Conservation (phyloP, 805 yeast genomes). For the Sugiyamaella valdiviana region DNA sequence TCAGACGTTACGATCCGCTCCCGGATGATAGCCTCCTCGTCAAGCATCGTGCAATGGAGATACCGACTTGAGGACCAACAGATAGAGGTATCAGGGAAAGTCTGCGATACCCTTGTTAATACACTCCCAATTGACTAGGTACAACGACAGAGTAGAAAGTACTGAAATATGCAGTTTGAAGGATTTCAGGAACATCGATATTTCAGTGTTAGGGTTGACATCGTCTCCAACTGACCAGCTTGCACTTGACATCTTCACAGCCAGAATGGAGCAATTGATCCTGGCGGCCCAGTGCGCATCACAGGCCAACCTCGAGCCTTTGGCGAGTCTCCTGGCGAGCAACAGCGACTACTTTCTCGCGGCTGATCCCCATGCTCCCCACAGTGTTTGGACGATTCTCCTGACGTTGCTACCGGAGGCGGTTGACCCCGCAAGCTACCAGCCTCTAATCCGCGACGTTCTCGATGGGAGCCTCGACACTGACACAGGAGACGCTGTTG, state of each 20-base stretch:
- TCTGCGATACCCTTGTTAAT: too few species aligned
- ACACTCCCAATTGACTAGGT: too few species aligned
- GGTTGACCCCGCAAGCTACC: constrained; percentile 18
- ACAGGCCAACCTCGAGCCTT: constrained; percentile 7
- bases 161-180: too few species aligned
- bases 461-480: constrained; percentile 3
- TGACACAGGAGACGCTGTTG: not conserved
- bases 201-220: not conserved
- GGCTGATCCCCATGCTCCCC: constrained; percentile 17
- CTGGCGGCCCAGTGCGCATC: constrained; percentile 15
- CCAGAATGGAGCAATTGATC: constrained; percentile 9
- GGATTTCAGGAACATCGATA: too few species aligned
- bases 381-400: constrained; percentile 27
- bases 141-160: too few species aligned
- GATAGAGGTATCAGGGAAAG: too few species aligned
- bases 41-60: too few species aligned
- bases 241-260: not conserved
- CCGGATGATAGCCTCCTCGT: constrained; percentile 20
- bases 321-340: constrained; percentile 5
- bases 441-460: constrained; percentile 10
- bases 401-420: constrained; percentile 30
- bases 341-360: constrained; percentile 13
- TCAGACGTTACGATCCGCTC: constrained; percentile 21
- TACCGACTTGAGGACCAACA: too few species aligned
- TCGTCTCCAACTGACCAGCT: not conserved